phyloP scores from a whole-genome alignment of 345 rosid species.

The Ricinus communis region DNA sequence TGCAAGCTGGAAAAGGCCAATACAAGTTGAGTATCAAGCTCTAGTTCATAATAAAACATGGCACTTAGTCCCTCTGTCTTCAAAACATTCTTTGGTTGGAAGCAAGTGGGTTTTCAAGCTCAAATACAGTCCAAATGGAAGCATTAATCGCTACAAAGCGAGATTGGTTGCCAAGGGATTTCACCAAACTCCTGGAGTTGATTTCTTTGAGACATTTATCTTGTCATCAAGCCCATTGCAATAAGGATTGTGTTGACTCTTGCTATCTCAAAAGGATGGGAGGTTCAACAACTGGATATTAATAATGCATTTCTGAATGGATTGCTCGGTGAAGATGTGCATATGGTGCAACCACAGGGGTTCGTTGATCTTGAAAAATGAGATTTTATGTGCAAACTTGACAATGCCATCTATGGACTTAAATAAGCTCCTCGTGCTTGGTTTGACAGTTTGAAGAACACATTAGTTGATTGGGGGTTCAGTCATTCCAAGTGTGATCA shows the following conservation, averaged over 20 bases:
- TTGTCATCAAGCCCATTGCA: background rate
- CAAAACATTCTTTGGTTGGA: background rate
- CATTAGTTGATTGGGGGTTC: background rate
- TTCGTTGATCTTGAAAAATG: background rate
- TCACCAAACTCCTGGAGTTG: background rate
- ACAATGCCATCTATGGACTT: background rate
- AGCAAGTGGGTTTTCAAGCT: background rate
- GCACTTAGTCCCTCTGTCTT: background rate
- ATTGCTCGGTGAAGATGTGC: too few relatives aligned
- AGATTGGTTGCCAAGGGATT: too few relatives aligned
- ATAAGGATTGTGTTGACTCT: background rate
- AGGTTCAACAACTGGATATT: too few relatives aligned
- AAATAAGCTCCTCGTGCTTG: background rate
- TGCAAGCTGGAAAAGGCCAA: background rate
- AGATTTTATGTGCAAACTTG: background rate
- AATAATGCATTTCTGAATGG: too few relatives aligned
- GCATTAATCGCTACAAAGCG: too few relatives aligned
- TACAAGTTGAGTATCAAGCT: background rate
- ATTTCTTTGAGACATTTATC: background rate
- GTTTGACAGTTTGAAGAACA: background rate
- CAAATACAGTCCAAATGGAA: too few relatives aligned
- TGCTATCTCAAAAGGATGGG: too few relatives aligned
- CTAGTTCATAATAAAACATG: background rate
- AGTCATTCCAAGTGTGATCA: background rate
- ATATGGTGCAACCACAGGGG: background rate